Percentiles rank a stretch among this genome's conserved stretches.
Evolutionary conservation across 108 stramenopile species (phyloP).

Genomic region (Cyclotella atomus): DNA sequence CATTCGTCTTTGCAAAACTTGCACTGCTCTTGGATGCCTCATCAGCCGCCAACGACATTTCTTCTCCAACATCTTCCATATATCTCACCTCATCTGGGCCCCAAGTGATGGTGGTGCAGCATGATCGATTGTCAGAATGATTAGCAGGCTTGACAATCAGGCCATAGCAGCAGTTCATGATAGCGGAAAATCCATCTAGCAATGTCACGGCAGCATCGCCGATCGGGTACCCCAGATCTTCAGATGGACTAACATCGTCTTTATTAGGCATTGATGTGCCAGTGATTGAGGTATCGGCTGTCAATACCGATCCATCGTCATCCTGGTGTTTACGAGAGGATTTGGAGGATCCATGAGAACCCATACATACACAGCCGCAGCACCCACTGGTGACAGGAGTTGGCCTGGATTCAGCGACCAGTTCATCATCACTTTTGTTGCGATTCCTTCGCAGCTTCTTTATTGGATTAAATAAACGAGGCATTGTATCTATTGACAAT

Average conservation of each 20-base stretch:
- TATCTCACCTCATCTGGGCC: background rate
- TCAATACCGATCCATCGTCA: constrained; percentile 1
- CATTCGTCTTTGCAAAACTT: background rate
- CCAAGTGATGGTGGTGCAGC: background rate
- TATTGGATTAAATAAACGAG: too few relatives aligned
- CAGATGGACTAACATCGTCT: too few relatives aligned
- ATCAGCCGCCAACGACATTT: background rate
- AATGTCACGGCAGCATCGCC: background rate
- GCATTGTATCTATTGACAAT: too few relatives aligned
- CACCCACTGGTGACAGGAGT: too few relatives aligned
- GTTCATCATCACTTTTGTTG: too few relatives aligned
- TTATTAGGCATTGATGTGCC: background rate
- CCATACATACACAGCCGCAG: too few relatives aligned
- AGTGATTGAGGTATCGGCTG: background rate
- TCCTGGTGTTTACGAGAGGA: background rate
- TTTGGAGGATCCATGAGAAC: too few relatives aligned
- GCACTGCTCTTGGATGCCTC: background rate
- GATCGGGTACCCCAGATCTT: background rate
- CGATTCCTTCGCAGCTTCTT: too few relatives aligned
- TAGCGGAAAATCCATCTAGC: background rate
- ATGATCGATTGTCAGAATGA: background rate
- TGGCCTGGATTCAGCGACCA: too few relatives aligned
- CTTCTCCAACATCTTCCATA: background rate
- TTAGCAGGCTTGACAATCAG: background rate
- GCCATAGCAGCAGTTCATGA: background rate